Evolutionary conservation across 768 basidiomycete species (phyloP).

Genomic region (Lepiota venenata): DNA sequence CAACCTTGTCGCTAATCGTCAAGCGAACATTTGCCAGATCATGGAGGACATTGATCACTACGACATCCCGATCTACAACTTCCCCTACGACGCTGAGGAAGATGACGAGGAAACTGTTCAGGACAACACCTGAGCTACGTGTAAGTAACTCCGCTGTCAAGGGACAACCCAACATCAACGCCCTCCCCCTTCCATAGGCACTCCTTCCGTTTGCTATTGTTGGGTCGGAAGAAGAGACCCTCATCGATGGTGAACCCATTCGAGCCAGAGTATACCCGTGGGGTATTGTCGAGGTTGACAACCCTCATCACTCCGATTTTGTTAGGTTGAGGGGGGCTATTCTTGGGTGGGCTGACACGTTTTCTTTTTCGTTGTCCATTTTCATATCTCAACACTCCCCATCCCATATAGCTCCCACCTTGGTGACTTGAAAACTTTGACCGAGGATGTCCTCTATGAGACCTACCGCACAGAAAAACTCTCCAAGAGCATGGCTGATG

Average conservation of each 20-base stretch:
- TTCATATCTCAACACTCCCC: conserved; percentile 7
- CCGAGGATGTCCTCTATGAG: conserved; percentile 82
- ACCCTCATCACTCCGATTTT: conserved; percentile 90
- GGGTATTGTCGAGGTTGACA: conserved; percentile 91
- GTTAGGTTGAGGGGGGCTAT: conserved; percentile 75
- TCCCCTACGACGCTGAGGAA: conserved; percentile 92
- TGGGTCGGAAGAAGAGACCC: conserved; percentile 84
- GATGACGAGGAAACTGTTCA: conserved; percentile 90
- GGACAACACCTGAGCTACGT: conserved; percentile 86
- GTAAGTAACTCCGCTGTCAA: conserved; percentile 33
- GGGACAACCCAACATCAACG: neutral
- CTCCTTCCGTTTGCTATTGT: conserved; percentile 87
- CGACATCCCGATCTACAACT: conserved; percentile 89
- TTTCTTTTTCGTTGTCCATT: conserved; percentile 24
- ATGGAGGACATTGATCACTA: conserved; percentile 94
- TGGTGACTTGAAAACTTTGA: conserved; percentile 79
- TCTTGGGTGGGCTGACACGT: conserved; percentile 37
- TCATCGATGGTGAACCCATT: conserved; percentile 74
- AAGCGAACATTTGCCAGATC: no score
- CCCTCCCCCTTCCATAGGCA: conserved; percentile 27
- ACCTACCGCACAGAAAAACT: conserved; percentile 90
- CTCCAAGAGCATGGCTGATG: conserved; percentile 61
- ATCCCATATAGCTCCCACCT: conserved; percentile 61
- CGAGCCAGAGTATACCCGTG: conserved; percentile 87
- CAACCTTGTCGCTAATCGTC: neutral